Conservation (phyloP, 768 basidiomycete species). For the Podaxis sp. region DNA sequence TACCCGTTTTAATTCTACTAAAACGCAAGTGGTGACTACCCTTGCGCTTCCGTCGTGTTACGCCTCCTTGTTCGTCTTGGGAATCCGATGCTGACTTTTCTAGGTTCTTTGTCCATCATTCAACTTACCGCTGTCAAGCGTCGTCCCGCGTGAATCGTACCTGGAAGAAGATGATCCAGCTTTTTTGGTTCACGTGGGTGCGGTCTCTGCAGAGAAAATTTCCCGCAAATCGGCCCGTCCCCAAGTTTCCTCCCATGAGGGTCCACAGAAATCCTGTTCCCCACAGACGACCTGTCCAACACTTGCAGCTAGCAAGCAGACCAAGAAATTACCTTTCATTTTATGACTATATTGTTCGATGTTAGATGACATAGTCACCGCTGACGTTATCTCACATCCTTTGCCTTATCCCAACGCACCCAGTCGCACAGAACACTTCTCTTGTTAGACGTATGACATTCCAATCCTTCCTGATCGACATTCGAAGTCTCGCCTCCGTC, state of each 20-base stretch:
- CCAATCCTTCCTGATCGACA: neutral
- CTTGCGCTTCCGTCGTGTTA: neutral
- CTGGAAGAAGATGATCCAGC: constrained; percentile 5
- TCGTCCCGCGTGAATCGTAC: constrained; percentile 1
- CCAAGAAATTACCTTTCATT: neutral
- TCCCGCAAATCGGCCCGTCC: neutral
- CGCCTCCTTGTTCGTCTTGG: neutral
- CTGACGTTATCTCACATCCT: constrained; percentile 5
- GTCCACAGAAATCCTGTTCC: neutral
- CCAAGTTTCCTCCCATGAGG: neutral
- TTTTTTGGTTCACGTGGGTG: neutral
- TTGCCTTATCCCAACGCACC: neutral
- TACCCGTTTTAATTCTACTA: neutral
- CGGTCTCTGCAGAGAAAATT: neutral
- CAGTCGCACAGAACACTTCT: neutral
- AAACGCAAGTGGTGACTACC: neutral
- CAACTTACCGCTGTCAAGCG: constrained; percentile 2
- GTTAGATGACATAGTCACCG: neutral
- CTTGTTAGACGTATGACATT: neutral
- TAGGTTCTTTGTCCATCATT: neutral
- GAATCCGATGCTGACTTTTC: neutral
- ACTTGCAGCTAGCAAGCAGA: neutral
- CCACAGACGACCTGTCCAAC: neutral
- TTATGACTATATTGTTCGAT: neutral
- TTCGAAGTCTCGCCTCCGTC: neutral